Conservation (phyloP, 345 rosid species). For the Euphorbia pulcherrima region DNA sequence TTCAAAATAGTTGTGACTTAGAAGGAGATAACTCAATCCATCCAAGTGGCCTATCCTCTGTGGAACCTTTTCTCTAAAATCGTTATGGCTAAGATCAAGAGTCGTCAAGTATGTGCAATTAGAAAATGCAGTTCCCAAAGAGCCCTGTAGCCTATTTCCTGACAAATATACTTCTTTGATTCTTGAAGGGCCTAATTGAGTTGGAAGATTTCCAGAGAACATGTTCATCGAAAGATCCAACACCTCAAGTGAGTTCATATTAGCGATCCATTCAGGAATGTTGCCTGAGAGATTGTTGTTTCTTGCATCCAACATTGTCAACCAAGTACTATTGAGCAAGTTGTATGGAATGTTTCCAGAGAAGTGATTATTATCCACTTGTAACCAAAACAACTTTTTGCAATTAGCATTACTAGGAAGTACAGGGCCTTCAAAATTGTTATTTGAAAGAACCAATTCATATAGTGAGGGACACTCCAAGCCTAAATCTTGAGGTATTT, state of each 20-base stretch:
- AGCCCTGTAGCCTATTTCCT: not conserved
- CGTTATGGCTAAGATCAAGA: constrained; percentile 21
- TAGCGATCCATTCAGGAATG: not conserved
- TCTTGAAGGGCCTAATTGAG: not conserved
- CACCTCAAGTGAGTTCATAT: not conserved
- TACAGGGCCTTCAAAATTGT: not conserved
- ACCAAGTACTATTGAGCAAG: fast-evolving
- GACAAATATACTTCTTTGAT: constrained; percentile 9
- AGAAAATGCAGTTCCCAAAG: not conserved
- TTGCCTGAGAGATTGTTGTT: constrained; percentile 1
- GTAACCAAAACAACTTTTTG: not conserved
- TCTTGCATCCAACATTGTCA: not conserved
- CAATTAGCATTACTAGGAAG: not conserved
- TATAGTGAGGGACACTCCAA: no score
- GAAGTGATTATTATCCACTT: not conserved
- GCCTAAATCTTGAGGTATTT: not conserved
- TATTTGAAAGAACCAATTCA: not conserved
- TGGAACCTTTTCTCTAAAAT: constrained; percentile 17
- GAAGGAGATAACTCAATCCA: constrained; percentile 16
- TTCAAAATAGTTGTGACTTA: constrained; percentile 17
- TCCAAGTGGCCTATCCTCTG: constrained; percentile 10
- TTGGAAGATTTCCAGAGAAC: constrained; percentile 1
- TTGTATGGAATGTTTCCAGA: not conserved
- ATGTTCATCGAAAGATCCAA: constrained; percentile 13
- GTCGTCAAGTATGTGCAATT: not conserved